These are phyloP conservation scores for Murraya koenigii DNA, from an alignment of 345 rosid species.

Conservation along the genomic window DNA sequence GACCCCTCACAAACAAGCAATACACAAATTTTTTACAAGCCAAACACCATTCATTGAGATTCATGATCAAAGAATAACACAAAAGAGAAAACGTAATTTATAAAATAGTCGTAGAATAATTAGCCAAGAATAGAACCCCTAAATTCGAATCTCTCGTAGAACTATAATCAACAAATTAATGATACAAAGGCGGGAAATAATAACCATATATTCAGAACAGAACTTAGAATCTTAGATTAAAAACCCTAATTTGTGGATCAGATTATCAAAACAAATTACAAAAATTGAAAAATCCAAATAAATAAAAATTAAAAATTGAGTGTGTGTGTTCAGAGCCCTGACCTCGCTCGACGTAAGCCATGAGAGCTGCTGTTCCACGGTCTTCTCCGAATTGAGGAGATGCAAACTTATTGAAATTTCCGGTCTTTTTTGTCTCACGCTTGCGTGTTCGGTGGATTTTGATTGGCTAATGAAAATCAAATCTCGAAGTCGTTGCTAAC, in stretches of 20 bases:
- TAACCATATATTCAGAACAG: neutral
- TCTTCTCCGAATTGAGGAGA: neutral
- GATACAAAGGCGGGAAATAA: neutral
- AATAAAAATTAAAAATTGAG: too few relatives aligned
- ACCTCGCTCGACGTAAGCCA: conserved; percentile 32
- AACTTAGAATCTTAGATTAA: neutral
- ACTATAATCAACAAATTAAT: neutral
- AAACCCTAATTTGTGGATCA: neutral
- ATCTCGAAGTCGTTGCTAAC: neutral
- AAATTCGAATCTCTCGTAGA: neutral
- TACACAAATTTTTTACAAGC: neutral
- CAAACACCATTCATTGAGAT: neutral
- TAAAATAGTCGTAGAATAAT: neutral
- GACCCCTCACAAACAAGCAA: neutral
- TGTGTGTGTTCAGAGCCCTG: neutral
- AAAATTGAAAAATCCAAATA: neutral
- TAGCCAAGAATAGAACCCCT: neutral
- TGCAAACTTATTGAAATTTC: neutral
- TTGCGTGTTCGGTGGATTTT: conserved; percentile 6
- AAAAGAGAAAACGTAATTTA: neutral
- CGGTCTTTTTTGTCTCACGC: neutral
- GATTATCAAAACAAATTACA: neutral
- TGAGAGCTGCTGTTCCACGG: conserved; percentile 2
- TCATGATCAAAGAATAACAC: neutral
- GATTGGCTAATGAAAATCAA: neutral